These are phyloP conservation scores for Schizothecium vesticola DNA, from an alignment of 495 filamentous ascomycete genomes.

Conservation along the genomic window DNA sequence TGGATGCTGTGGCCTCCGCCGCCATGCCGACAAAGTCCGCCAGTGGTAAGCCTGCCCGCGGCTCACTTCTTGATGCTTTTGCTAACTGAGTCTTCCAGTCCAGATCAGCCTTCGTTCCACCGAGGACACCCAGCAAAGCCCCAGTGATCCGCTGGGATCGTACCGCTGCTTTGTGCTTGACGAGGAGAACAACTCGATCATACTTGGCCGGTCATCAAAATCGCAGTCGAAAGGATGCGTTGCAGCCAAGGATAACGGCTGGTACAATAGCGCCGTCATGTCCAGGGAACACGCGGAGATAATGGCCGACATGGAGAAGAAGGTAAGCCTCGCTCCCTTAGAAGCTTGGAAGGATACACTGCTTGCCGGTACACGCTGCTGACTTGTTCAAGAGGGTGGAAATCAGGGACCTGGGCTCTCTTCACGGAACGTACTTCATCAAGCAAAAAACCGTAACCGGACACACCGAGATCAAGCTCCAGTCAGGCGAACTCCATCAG, in stretches of 20 bases:
- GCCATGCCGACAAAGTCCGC: not conserved
- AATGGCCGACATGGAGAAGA: slow-evolving; percentile 33
- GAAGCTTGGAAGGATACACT: no score
- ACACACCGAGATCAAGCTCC: not conserved
- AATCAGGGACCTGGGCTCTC: slow-evolving; percentile 48
- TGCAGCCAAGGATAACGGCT: slow-evolving; percentile 52
- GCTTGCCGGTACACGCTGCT: slow-evolving; percentile 8
- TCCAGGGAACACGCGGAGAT: slow-evolving; percentile 71
- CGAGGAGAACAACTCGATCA: slow-evolving; percentile 15
- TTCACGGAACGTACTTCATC: slow-evolving; percentile 52
- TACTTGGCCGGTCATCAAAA: slow-evolving; percentile 39
- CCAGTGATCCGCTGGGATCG: slow-evolving; percentile 12
- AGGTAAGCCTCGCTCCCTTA: slow-evolving; percentile 32
- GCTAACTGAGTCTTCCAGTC: slow-evolving; percentile 10
- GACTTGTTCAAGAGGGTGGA: slow-evolving; percentile 32
- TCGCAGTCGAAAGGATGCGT: slow-evolving; percentile 35
- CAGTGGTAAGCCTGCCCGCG: not conserved
- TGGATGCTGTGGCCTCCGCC: not conserved
- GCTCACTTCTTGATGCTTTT: not conserved
- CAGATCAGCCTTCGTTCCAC: slow-evolving; percentile 7
- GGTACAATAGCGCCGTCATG: slow-evolving; percentile 77
- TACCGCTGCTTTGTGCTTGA: slow-evolving; percentile 24
- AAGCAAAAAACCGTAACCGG: not conserved
- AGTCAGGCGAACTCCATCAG: not conserved
- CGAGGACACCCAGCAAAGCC: not conserved